phyloP scores from a whole-genome alignment of 352 stramenopile species.

The Phytophthora rubi region DNA sequence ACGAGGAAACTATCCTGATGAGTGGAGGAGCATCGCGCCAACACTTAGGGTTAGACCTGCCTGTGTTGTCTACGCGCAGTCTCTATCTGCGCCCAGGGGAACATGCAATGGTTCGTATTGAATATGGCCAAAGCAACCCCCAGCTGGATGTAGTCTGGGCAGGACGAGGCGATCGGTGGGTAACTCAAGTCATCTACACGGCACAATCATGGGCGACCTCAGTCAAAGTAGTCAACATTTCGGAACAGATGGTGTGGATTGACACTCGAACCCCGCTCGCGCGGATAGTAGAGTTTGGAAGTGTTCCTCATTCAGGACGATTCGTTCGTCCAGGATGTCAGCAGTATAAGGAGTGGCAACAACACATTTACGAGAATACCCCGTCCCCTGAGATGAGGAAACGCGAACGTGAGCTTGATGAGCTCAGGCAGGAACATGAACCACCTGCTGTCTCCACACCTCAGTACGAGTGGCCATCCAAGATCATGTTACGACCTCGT shows the following conservation, averaged over 20 bases:
- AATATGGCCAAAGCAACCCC: not conserved
- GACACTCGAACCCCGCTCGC: not conserved
- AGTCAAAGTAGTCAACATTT: not conserved
- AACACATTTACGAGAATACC: slow-evolving; percentile 10
- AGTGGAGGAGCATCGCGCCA: too few relatives aligned
- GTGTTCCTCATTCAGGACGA: too few relatives aligned
- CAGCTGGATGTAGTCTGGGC: not conserved
- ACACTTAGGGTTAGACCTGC: not conserved
- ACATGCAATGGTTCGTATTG: not conserved
- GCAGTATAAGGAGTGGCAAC: slow-evolving; percentile 13
- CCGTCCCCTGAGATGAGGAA: not conserved
- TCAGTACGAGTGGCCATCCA: too few relatives aligned
- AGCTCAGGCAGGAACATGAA: not conserved
- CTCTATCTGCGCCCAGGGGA: not conserved
- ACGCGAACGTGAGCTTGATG: not conserved
- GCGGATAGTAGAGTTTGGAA: too few relatives aligned
- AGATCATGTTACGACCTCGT: too few relatives aligned
- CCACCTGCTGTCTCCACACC: not conserved
- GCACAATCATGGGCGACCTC: not conserved
- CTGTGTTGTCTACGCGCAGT: not conserved
- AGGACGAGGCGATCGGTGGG: not conserved
- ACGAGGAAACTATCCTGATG: slow-evolving; percentile 7
- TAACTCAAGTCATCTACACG: not conserved
- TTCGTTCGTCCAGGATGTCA: too few relatives aligned
- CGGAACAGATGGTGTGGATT: slow-evolving; percentile 1